Base-by-base conservation (phyloP, 2,329 filamentous ascomycete genomes). In the Elsinoe australis region DNA sequence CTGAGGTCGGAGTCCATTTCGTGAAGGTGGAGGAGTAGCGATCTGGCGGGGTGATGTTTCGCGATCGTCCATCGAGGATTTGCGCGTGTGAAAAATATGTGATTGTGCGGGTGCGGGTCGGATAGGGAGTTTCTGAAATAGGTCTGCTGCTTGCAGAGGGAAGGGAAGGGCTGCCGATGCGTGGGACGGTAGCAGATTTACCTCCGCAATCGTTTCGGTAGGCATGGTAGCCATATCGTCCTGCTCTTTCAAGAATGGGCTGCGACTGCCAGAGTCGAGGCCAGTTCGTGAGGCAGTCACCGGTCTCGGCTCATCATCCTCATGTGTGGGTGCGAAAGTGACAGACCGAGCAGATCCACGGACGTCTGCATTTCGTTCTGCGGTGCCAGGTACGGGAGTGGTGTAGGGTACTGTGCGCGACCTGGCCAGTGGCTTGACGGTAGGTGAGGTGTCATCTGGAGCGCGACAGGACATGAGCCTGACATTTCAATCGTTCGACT, bases 381-480 rank as follows among this genome's bases (percentile, higher is more conserved):
- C 24, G 24, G 28, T 19, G 15, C 39, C 39, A 14, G 39, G 39
- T 7, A 44, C 45, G 12, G 45, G 34, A 29, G 32, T 36, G 19
- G 32, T 36, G 24, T 22, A 26, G 29, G 45, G 45, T 2, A 38
- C 14, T 9, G 45, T 48, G 14, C 24, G 45, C 31, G 45, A 48
- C 31, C 45, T 34, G 33, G 34, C 24, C 24, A 39, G 45, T 24
- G 45, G 45, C 32, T 48, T 48, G 45, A 48, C 24, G 32, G 45
- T 19, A 17, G 45, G 34, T 22, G 33, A 38, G 33, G 32, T n/a
- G 12, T 36, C 45, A 48, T 48, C 17, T 32, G 45, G 24, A 48
- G 32, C 45, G 22, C 45, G 45, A 39, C 45, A 48, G 45, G 45
- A 48, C 45, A 48, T 48, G 45, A 48, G 45, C 45, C 45, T 48